Base-by-base conservation (phyloP, 495 filamentous ascomycete species). In the Hypoxylon subgilvum region DNA sequence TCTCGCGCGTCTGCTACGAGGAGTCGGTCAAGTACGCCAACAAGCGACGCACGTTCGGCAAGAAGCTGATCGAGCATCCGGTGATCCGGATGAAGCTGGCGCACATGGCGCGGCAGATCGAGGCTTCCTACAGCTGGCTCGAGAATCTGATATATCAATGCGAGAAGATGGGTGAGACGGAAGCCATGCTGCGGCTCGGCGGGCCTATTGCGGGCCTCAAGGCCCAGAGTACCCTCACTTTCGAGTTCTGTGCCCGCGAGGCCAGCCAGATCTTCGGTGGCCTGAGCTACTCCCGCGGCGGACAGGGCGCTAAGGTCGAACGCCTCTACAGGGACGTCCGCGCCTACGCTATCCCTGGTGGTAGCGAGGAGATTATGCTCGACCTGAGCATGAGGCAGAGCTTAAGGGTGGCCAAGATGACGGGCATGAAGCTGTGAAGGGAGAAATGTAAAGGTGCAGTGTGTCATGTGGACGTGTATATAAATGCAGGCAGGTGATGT, bases 1-100 rank as follows among this genome's bases (percentile, higher is more conserved):
- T 98, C 84, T 85, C 90, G 25, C 91, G 94, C 68, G 94, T 98
- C 54, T 96, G 92, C 84, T 97, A 89, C 76, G 93, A 97, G 70
- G 94, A 97, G 73, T 87, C 88, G 10, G 82, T 97, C 72, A 95
- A 96, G 69, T 97, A 96, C 77, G 93, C 90, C 25, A 86, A 96
- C 85, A 97, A 97, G 84, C 91, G 94, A 51, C 83, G 82, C 40
- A 97, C 94, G 3, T 98, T 98, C 63, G 91, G 91, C 78, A 95
- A 97, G 82, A 88, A 87, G 63, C 86, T 98, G 40, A 91, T 97
- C 71, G 90, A 96, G 63, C 94, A 98, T 76, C 90, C 92, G 1
- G 94, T 98, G 72, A 98, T 98, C 75, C 90, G 94, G 4, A 85
- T 97, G 75, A 98, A 98, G 77, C 86, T 98, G 22, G 94, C 94